Base-by-base conservation (phyloP, 2,329 filamentous ascomycete genomes). In the Fusarium sublunatum region DNA sequence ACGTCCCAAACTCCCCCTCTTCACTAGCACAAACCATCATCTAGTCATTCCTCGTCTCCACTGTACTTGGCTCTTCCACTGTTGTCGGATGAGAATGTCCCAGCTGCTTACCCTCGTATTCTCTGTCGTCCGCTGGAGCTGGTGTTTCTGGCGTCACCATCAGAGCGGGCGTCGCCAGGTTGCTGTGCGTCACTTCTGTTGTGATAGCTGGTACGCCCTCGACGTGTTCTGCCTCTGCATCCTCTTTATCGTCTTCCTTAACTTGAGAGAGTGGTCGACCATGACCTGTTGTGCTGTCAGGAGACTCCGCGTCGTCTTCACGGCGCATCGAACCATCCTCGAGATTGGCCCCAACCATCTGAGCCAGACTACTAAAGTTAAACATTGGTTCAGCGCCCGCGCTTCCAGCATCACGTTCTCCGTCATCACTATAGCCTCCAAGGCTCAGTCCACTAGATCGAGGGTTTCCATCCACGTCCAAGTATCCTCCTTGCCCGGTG, bases 321-420 rank as follows among this genome's bases (percentile, higher is more conserved):
- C 61, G 40, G 52, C 71, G 72, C 1, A 76, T 74, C 0, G 80
- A 59, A 7, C 65, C 81, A 35, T 82, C 74, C 39, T 86, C 84
- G 31, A 87, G 77, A 42, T 85, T 81, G 7, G 86, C 87, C 0
- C 89, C 91, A 28, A 97, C 91, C 74, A 96, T 91, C 61, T 92
- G 91, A 2, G 92, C 91, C 22, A 98, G 79, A 67, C 92, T 97
- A 53, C 88, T 84, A 73, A 97, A 97, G 75, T 97, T 97, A 77
- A 96, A 95, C 85, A 97, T 87, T 4, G 92, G 87, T 72, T 97
- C 93, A 51, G 80, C 64, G 12, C 82, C 81, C 5, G 82, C 79
- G 24, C 81, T 67, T 42, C 82, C 81, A 5, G 81, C 78, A 34
- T 84, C 83, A 7, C 79, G 76, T 24, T 87, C 83, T 11, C 80